These are phyloP conservation scores for Mucor velutinosus DNA, from an alignment of 371 early-diverging fungal genomes.

Conservation along the genomic window DNA sequence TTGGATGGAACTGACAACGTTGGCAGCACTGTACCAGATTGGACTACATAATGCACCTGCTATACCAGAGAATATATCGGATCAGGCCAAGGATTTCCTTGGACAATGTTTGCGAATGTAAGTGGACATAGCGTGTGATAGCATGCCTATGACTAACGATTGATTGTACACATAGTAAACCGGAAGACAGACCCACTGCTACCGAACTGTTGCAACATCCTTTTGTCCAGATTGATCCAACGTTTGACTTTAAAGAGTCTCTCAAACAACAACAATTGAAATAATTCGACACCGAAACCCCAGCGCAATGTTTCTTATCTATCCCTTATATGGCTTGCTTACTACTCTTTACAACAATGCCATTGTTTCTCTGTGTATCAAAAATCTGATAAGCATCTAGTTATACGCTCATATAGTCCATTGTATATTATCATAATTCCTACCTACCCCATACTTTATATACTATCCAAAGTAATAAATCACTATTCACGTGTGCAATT, in stretches of 20 bases:
- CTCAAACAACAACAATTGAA: conserved; percentile 9
- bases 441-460: background rate
- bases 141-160: background rate
- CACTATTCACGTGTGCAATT: background rate
- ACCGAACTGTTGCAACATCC: conserved; percentile 54
- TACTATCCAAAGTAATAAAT: background rate
- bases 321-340: background rate
- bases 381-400: background rate
- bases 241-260: conserved; percentile 48
- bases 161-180: conserved; percentile 36
- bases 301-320: background rate
- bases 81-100: conserved; percentile 73
- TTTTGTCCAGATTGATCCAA: conserved; percentile 44
- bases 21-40: conserved; percentile 86
- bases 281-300: background rate
- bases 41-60: conserved; percentile 77
- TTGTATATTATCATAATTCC: background rate
- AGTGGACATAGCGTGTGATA: background rate
- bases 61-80: conserved; percentile 66
- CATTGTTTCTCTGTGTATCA: background rate
- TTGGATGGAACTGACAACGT: conserved; percentile 82
- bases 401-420: background rate
- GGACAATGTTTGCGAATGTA: conserved; percentile 67
- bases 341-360: background rate
- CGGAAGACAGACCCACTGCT: conserved; percentile 64